phyloP scores from a whole-genome alignment of 768 basidiomycete genomes.

The Phanerochaete carnosa region DNA sequence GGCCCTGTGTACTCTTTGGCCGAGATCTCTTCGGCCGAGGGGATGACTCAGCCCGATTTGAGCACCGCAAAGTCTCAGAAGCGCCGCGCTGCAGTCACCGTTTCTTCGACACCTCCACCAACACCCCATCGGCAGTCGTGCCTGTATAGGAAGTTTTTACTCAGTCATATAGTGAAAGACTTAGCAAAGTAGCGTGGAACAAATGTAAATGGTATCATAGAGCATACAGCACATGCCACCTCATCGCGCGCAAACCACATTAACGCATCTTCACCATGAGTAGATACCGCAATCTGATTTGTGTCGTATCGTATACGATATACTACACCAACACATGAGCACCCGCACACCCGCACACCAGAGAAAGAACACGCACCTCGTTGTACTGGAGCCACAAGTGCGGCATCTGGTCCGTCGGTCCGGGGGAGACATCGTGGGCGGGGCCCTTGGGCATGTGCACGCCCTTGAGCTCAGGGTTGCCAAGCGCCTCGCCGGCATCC shows the following conservation, averaged over 20 bases:
- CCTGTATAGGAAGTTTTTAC: too few relatives aligned
- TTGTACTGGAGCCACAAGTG: conserved; percentile 43
- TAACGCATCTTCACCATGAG: conserved; percentile 45
- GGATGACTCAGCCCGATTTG: too few relatives aligned
- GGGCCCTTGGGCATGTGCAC: conserved; percentile 60
- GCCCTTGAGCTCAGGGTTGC: conserved; percentile 46
- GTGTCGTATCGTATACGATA: conserved; percentile 56
- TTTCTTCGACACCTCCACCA: too few relatives aligned
- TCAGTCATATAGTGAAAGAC: too few relatives aligned
- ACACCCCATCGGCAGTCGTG: too few relatives aligned
- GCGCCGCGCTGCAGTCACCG: too few relatives aligned
- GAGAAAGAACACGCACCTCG: conserved; percentile 39
- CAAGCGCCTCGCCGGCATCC: conserved; percentile 51
- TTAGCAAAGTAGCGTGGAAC: not conserved
- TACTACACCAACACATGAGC: conserved; percentile 35
- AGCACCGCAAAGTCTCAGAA: too few relatives aligned
- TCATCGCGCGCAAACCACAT: not conserved
- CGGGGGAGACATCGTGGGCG: conserved; percentile 29
- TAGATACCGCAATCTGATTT: conserved; percentile 56
- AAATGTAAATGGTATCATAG: not conserved
- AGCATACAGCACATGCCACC: not conserved
- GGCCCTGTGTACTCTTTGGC: too few relatives aligned
- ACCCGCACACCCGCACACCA: not conserved
- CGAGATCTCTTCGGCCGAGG: too few relatives aligned
- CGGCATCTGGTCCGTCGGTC: conserved; percentile 17